These are phyloP conservation scores for Colletotrichum echinochloae DNA, from an alignment of 2,329 filamentous ascomycete species.

Conservation along the genomic window DNA sequence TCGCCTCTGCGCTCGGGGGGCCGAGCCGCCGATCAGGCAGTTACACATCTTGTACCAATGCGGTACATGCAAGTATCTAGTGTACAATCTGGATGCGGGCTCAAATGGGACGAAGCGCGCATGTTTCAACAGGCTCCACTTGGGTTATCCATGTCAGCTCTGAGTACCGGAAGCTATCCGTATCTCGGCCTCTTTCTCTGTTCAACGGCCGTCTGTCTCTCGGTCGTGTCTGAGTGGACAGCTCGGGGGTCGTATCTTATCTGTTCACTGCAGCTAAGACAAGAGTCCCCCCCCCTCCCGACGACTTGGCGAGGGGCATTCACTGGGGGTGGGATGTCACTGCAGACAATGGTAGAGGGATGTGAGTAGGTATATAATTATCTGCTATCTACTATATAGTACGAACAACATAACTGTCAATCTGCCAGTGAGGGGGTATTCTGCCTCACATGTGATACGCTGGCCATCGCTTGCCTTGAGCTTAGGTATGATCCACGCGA, in stretches of 20 bases:
- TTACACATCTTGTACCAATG: neutral
- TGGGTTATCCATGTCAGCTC: slow-evolving; percentile 4
- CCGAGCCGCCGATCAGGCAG: slow-evolving; percentile 3
- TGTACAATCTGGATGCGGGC: slow-evolving; percentile 4
- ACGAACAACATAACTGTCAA: neutral
- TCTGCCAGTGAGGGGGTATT: neutral
- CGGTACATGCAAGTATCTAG: slow-evolving; percentile 8
- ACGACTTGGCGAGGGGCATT: neutral
- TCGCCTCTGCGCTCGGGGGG: slow-evolving; percentile 2
- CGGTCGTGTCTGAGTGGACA: neutral
- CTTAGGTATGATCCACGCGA: neutral
- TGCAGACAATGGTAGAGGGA: neutral
- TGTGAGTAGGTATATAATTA: neutral
- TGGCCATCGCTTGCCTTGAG: neutral
- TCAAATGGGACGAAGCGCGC: slow-evolving; percentile 29
- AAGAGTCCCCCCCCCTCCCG: neutral
- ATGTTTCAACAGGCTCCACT: slow-evolving; percentile 34
- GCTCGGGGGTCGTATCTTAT: neutral
- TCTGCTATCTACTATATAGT: no score
- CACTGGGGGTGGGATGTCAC: slow-evolving; percentile 9
- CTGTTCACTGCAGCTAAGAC: neutral
- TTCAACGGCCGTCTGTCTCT: neutral
- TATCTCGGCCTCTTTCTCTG: slow-evolving; percentile 4
- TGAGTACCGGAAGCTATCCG: slow-evolving; percentile 17
- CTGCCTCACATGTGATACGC: slow-evolving; percentile 2